A percentile compares a stretch with the other conserved stretches of the same genome.
phyloP scores from a whole-genome alignment of 2,329 filamentous ascomycete species.

The Acrocalymma vagum region DNA sequence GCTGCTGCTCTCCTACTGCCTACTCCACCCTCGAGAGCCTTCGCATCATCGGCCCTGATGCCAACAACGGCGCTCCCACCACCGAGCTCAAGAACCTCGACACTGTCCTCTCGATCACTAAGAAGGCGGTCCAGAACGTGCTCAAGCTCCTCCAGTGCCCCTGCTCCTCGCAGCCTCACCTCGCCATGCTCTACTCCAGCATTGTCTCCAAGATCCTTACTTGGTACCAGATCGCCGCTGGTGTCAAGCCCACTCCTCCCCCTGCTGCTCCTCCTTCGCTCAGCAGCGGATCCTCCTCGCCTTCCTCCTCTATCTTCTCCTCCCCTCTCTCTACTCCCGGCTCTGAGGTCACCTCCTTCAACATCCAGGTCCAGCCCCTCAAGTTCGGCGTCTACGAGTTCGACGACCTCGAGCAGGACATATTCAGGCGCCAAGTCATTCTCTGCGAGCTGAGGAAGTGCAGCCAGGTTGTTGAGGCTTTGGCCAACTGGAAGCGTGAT shows the following conservation, averaged over 20 bases:
- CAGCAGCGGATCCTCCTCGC: slow-evolving; percentile 18
- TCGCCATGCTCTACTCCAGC: slow-evolving; percentile 45
- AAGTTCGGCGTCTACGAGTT: slow-evolving; percentile 37
- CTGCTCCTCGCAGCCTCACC: slow-evolving; percentile 42
- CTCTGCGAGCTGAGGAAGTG: slow-evolving; percentile 39
- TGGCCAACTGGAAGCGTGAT: slow-evolving; percentile 35
- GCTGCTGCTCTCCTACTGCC: slow-evolving; percentile 40
- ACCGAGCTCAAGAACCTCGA: slow-evolving; percentile 33
- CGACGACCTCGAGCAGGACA: slow-evolving; percentile 36
- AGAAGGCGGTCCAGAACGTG: slow-evolving; percentile 35
- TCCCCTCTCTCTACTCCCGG: slow-evolving; percentile 27
- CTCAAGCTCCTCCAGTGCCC: slow-evolving; percentile 37
- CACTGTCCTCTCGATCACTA: slow-evolving; percentile 36
- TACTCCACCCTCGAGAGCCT: slow-evolving; percentile 41
- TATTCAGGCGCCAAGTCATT: slow-evolving; percentile 33
- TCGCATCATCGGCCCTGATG: slow-evolving; percentile 29
- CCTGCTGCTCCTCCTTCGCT: slow-evolving; percentile 16
- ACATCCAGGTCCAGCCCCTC: slow-evolving; percentile 31
- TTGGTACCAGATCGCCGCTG: slow-evolving; percentile 42
- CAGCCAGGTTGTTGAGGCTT: slow-evolving; percentile 34
- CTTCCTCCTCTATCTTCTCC: slow-evolving; percentile 19
- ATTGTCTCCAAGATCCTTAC: slow-evolving; percentile 42
- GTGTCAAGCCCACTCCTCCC: slow-evolving; percentile 24
- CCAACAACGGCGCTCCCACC: slow-evolving; percentile 18
- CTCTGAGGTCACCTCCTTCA: slow-evolving; percentile 24